Conservation (phyloP, 371 early-diverging fungal genomes). For the Haplosporangium sp. region DNA sequence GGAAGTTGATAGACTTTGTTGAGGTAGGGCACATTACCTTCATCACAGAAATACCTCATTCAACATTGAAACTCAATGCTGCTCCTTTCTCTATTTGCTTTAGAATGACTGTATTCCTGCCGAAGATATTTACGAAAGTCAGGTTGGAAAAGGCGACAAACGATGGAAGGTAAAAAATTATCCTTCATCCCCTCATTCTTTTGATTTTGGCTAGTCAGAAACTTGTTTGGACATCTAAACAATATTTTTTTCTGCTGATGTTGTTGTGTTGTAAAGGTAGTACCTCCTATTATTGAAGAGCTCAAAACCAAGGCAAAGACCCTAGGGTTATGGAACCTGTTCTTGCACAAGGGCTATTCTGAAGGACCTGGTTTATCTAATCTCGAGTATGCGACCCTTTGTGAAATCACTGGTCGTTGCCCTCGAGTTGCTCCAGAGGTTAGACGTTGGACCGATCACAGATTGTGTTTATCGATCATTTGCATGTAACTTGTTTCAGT, state of each 20-base stretch:
- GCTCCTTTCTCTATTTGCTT: not conserved
- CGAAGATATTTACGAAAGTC: constrained; percentile 77
- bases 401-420: constrained; percentile 89
- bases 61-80: no score
- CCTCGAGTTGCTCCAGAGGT: constrained; percentile 86
- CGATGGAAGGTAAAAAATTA: constrained; percentile 79
- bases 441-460: constrained; percentile 10
- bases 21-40: constrained; percentile 63
- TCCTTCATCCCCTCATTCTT: no score
- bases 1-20: constrained; percentile 80
- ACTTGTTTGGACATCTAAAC: no score
- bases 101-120: constrained; percentile 97
- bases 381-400: constrained; percentile 92
- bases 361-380: constrained; percentile 92
- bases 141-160: constrained; percentile 79
- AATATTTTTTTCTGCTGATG: no score
- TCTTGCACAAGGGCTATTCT: constrained; percentile 79
- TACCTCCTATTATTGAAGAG: constrained; percentile 88
- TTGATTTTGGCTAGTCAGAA: no score
- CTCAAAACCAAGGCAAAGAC: constrained; percentile 88
- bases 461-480: not conserved
- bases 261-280: constrained; percentile 53
- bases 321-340: constrained; percentile 97
- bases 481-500: not conserved
- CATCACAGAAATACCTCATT: no score